Conservation (phyloP, 805 yeast species). For the Candida parachauliodes region DNA sequence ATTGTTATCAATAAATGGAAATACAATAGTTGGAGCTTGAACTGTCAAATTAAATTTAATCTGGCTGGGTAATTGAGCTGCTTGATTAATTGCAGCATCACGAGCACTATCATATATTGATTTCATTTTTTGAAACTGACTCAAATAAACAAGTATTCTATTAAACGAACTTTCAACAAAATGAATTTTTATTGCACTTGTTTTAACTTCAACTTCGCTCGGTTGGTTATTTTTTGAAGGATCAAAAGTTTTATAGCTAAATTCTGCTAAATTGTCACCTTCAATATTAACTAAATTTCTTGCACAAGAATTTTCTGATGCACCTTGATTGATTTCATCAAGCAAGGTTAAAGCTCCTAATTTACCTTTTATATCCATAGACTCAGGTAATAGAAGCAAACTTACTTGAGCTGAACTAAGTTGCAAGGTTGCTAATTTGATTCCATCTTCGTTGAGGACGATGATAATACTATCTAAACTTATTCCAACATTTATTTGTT, state of each 20-base stretch:
- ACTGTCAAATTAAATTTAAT: conserved; percentile 71
- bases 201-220: conserved; percentile 56
- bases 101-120: conserved; percentile 85
- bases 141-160: conserved; percentile 61
- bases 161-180: conserved; percentile 80
- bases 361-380: conserved; percentile 64
- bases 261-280: conserved; percentile 76
- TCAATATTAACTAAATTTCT: conserved; percentile 74
- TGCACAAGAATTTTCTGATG: conserved; percentile 54
- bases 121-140: conserved; percentile 81
- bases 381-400: conserved; percentile 69
- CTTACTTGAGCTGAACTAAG: conserved; percentile 69
- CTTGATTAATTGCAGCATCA: conserved; percentile 82
- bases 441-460: conserved; percentile 78
- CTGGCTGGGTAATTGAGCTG: conserved; percentile 55
- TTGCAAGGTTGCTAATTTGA: conserved; percentile 73
- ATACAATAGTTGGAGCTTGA: conserved; percentile 78
- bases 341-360: conserved; percentile 76
- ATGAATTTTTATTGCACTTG: conserved; percentile 73
- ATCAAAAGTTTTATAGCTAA: conserved; percentile 80
- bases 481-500: conserved; percentile 66
- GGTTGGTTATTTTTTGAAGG: conserved; percentile 40
- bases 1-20: conserved; percentile 51
- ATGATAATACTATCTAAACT: conserved; percentile 69
- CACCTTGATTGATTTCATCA: conserved; percentile 70